These are phyloP conservation scores for Cladosporium sp. DNA, from an alignment of 2,329 filamentous ascomycete genomes.

Conservation along the genomic window DNA sequence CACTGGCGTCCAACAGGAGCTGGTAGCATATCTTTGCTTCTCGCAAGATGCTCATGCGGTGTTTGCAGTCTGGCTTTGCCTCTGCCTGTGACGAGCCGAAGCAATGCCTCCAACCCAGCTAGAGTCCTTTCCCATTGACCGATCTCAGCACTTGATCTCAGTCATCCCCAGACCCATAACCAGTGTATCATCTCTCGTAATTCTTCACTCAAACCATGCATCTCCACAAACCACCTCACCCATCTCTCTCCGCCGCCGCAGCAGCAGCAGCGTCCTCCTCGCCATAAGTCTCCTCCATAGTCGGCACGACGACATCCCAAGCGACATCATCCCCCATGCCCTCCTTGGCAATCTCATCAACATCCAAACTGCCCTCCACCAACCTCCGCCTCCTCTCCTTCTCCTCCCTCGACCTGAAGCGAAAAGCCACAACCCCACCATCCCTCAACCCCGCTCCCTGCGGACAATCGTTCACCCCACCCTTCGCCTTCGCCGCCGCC, in stretches of 20 bases:
- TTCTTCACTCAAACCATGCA: not conserved
- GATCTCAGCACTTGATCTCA: conserved; percentile 15
- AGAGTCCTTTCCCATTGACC: not conserved
- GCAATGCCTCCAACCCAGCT: too few relatives aligned
- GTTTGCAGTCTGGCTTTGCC: too few relatives aligned
- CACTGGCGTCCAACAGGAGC: too few relatives aligned
- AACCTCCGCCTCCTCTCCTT: conserved; percentile 15
- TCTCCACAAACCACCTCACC: not conserved
- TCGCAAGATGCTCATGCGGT: too few relatives aligned
- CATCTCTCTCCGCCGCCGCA: not conserved
- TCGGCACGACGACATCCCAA: conserved; percentile 33
- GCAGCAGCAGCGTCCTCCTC: conserved; percentile 17
- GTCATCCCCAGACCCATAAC: not conserved
- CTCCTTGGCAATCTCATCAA: conserved; percentile 17
- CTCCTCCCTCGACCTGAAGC: conserved; percentile 24
- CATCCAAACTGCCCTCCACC: conserved; percentile 18
- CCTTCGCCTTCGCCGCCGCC: conserved; percentile 18
- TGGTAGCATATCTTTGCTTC: too few relatives aligned
- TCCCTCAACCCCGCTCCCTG: conserved; percentile 31
- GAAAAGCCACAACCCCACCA: conserved; percentile 33
- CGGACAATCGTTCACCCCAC: conserved; percentile 34
- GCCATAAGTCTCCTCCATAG: conserved; percentile 30
- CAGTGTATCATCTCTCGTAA: not conserved
- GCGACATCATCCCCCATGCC: conserved; percentile 20
- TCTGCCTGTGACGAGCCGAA: too few relatives aligned